These are phyloP conservation scores for Nicotiana undulata DNA, from an alignment of 257 asterid species.

Conservation along the genomic window DNA sequence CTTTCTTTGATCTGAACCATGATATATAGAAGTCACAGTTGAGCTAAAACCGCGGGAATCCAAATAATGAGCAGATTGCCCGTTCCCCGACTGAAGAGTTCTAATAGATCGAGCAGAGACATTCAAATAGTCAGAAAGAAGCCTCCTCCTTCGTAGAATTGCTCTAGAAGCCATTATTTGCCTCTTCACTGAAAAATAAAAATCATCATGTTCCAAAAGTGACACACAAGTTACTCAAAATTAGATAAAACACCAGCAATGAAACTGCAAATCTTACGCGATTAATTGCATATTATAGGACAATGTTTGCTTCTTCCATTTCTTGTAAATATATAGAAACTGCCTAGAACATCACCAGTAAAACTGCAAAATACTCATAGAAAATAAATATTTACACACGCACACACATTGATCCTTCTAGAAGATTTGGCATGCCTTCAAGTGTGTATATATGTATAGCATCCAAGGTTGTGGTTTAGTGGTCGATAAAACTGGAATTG, in stretches of 20 bases:
- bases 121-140: constrained; percentile 41
- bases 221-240: background rate
- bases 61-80: constrained; percentile 25
- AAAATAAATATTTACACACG: too few species aligned
- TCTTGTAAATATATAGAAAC: background rate
- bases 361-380: background rate
- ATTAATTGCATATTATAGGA: background rate
- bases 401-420: background rate
- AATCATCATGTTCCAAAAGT: background rate
- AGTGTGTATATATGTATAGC: background rate
- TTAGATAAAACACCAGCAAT: background rate
- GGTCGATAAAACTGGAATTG: background rate
- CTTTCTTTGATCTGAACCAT: constrained; percentile 16
- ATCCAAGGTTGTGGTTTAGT: background rate
- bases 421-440: background rate
- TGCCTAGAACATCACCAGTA: background rate
- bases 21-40: constrained; percentile 22
- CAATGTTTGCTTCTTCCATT: background rate
- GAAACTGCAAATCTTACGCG: background rate
- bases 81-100: constrained; percentile 29
- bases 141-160: constrained; percentile 52
- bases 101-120: constrained; percentile 31
- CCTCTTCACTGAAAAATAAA: constrained; percentile 22
- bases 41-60: constrained; percentile 32
- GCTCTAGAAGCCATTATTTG: constrained; percentile 58